Evolutionary conservation across 139 green algal genomes (phyloP).

Genomic region (Chlorella sp.): DNA sequence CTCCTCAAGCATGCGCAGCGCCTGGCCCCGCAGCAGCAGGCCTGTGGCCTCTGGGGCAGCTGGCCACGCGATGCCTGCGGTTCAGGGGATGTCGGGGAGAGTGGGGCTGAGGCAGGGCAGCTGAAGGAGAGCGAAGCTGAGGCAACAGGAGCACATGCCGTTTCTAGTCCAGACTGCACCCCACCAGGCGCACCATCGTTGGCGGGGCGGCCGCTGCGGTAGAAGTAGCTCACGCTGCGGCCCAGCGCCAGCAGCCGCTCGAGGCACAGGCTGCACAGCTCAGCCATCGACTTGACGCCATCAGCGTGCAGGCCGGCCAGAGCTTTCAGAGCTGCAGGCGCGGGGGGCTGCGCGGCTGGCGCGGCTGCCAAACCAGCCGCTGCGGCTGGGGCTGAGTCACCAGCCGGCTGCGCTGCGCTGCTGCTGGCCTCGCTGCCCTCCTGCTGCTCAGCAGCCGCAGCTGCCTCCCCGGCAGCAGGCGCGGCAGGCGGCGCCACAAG

Average conservation of each 20-base stretch:
- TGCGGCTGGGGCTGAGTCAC: neutral
- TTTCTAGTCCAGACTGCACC: too few species aligned
- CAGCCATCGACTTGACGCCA: conserved; percentile 2
- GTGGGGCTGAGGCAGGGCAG: too few species aligned
- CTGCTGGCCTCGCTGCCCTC: neutral
- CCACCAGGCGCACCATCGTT: neutral
- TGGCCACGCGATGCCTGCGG: conserved; percentile 22
- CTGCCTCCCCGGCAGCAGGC: neutral
- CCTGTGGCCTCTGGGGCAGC: neutral
- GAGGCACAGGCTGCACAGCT: conserved; percentile 35
- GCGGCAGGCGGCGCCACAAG: neutral
- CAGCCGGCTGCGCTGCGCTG: neutral
- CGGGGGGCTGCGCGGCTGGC: neutral
- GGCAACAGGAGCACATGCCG: too few species aligned
- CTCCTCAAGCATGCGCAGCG: conserved; percentile 28
- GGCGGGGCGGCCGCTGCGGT: conserved; percentile 15
- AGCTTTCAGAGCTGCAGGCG: neutral
- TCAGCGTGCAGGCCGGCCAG: conserved; percentile 17
- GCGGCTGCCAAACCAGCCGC: too few species aligned
- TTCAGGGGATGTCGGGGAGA: too few species aligned
- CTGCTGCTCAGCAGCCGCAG: neutral
- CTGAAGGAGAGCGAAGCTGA: too few species aligned
- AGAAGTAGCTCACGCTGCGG: neutral
- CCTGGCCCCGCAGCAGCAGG: conserved; percentile 28
- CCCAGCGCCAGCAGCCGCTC: conserved; percentile 30